Percentiles rank a stretch among this genome's conserved stretches.
Conservation (phyloP, 1,139 yeast species). For the Arxiozyma slooffiae region DNA sequence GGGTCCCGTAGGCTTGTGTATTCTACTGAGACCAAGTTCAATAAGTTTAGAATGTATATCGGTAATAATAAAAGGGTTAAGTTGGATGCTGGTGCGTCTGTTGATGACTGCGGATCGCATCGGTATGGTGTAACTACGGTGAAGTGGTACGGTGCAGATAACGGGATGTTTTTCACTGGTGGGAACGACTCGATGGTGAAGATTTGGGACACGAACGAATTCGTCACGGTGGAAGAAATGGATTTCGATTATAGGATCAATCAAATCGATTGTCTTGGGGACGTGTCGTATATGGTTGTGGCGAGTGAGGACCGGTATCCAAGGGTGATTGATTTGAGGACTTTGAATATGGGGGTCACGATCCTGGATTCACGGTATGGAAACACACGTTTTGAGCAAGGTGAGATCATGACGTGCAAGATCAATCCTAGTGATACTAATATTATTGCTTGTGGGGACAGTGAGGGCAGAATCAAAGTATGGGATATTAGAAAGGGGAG, state of each 20-base stretch:
- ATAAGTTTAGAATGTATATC: constrained; percentile 33
- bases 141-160: constrained; percentile 85
- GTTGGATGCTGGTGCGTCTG: background rate
- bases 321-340: constrained; percentile 58
- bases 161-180: constrained; percentile 74
- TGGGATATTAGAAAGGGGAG: constrained; percentile 29
- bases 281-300: constrained; percentile 42
- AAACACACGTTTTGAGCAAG: constrained; percentile 37
- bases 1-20: constrained; percentile 14
- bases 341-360: constrained; percentile 20
- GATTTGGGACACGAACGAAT: constrained; percentile 69
- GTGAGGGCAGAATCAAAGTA: constrained; percentile 47
- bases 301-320: constrained; percentile 65
- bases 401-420: constrained; percentile 52
- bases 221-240: constrained; percentile 57
- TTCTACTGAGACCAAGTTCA: constrained; percentile 17
- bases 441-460: constrained; percentile 65
- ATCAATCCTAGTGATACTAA: constrained; percentile 56
- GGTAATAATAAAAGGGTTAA: constrained; percentile 17
- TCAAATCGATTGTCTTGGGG: constrained; percentile 36
- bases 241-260: constrained; percentile 43
- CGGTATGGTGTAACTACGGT: constrained; percentile 63
- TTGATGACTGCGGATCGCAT: constrained; percentile 34
- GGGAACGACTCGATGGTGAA: constrained; percentile 73
- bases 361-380: constrained; percentile 51